Percentiles rank a stretch among this genome's conserved stretches.
These are phyloP conservation scores for Apiospora pterosperma DNA, from an alignment of 2,329 filamentous ascomycete genomes.

Conservation along the genomic window DNA sequence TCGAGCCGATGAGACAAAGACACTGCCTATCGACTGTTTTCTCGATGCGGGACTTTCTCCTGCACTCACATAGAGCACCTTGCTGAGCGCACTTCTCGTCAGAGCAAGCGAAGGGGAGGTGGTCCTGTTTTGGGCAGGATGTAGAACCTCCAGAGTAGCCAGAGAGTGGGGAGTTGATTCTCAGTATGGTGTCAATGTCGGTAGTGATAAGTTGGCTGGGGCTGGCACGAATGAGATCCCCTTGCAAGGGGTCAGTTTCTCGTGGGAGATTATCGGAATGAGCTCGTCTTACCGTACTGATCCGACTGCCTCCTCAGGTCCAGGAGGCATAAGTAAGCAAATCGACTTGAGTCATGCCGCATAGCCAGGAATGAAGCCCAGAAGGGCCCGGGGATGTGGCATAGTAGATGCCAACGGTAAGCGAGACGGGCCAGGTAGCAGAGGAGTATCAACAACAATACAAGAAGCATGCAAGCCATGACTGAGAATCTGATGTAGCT, in stretches of 20 bases:
- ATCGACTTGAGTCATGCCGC: neutral
- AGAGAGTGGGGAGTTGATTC: neutral
- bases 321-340: neutral
- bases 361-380: neutral
- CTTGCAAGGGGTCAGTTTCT: conserved; percentile 2
- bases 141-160: neutral
- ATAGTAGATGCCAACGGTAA: neutral
- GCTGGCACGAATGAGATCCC: conserved; percentile 16
- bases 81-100: neutral
- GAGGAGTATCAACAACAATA: neutral
- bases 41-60: conserved; percentile 10
- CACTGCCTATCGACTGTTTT: conserved; percentile 13
- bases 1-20: conserved; percentile 29
- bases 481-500: neutral
- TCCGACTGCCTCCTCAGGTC: too few relatives aligned
- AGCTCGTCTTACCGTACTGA: neutral
- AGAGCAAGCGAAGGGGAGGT: too few relatives aligned
- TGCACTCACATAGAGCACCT: neutral
- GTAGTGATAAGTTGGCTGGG: conserved; percentile 19
- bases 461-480: neutral
- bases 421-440: neutral
- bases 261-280: neutral
- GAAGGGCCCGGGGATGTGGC: neutral
- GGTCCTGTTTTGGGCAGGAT: neutral
- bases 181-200: conserved; percentile 11